Percentiles rank a stretch among this genome's conserved stretches.
These are phyloP conservation scores for Tuber umbilicatum DNA, from an alignment of 495 filamentous ascomycete species.

Conservation along the genomic window DNA sequence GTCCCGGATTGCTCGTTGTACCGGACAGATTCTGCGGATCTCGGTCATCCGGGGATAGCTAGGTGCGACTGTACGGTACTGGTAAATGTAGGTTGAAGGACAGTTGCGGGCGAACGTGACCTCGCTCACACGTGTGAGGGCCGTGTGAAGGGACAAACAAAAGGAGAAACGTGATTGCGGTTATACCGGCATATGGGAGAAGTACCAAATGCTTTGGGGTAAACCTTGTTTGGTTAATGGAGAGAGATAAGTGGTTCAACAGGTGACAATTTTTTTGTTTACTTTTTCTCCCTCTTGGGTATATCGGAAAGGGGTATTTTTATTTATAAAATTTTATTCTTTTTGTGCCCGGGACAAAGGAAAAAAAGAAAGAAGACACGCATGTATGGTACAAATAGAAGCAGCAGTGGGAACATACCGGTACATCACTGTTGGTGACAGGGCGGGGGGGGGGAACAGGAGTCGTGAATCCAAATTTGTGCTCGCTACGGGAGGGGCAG, in stretches of 20 bases:
- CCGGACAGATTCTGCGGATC: too few relatives aligned
- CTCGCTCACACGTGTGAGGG: background rate
- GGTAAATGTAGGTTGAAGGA: too few relatives aligned
- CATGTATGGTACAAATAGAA: background rate
- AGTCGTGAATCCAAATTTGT: background rate
- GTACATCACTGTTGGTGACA: background rate
- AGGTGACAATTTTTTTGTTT: background rate
- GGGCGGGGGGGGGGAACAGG: background rate
- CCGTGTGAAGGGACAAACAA: background rate
- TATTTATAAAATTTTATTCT: background rate
- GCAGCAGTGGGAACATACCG: background rate
- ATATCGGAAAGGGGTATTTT: background rate
- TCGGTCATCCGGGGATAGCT: too few relatives aligned
- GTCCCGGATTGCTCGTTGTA: too few relatives aligned
- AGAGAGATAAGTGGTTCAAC: background rate
- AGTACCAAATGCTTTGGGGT: background rate
- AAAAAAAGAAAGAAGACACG: too few relatives aligned
- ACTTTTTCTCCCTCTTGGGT: background rate
- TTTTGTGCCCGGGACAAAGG: background rate
- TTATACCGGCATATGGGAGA: background rate
- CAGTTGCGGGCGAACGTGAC: background rate
- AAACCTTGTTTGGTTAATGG: background rate
- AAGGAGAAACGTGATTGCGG: background rate
- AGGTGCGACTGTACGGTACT: too few relatives aligned
- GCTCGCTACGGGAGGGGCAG: background rate